These are phyloP conservation scores for Penicillium fimorum DNA, from an alignment of 495 filamentous ascomycete species.

Conservation along the genomic window DNA sequence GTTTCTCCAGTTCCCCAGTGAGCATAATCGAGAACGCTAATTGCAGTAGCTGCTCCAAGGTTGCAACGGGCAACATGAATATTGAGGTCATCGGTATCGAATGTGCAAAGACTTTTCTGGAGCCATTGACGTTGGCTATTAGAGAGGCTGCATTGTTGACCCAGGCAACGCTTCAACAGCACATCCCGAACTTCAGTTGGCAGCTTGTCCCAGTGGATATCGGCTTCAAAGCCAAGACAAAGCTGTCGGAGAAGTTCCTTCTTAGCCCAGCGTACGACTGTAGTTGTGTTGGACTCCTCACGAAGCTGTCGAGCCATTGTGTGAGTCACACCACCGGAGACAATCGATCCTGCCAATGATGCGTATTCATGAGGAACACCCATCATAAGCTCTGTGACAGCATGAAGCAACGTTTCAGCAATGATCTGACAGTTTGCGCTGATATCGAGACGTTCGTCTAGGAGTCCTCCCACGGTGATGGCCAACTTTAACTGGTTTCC, in stretches of 20 bases:
- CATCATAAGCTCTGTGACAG: conserved; percentile 49
- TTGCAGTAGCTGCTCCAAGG: conserved; percentile 39
- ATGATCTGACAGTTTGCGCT: conserved; percentile 48
- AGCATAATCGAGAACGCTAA: conserved; percentile 42
- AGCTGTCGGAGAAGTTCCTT: conserved; percentile 43
- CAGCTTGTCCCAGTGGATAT: conserved; percentile 45
- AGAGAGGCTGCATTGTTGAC: conserved; percentile 29
- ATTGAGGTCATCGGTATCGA: conserved; percentile 35
- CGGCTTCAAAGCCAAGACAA: conserved; percentile 43
- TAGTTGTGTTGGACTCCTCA: conserved; percentile 33
- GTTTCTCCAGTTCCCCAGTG: conserved; percentile 36
- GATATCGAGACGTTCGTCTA: conserved; percentile 41
- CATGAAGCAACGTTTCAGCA: conserved; percentile 56
- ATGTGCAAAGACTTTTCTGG: conserved; percentile 34
- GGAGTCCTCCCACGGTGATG: conserved; percentile 41
- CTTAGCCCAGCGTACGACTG: conserved; percentile 42
- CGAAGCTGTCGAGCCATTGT: conserved; percentile 39
- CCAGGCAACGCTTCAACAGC: conserved; percentile 41
- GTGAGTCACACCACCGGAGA: conserved; percentile 40
- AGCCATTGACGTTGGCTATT: conserved; percentile 35
- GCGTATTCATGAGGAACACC: conserved; percentile 53
- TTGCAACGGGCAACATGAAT: conserved; percentile 44
- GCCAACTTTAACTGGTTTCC: conserved; percentile 38
- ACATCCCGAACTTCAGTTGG: conserved; percentile 34
- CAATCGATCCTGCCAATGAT: conserved; percentile 45